These are phyloP conservation scores for Infundibulicybe gibba DNA, from an alignment of 768 basidiomycete species.

Conservation along the genomic window DNA sequence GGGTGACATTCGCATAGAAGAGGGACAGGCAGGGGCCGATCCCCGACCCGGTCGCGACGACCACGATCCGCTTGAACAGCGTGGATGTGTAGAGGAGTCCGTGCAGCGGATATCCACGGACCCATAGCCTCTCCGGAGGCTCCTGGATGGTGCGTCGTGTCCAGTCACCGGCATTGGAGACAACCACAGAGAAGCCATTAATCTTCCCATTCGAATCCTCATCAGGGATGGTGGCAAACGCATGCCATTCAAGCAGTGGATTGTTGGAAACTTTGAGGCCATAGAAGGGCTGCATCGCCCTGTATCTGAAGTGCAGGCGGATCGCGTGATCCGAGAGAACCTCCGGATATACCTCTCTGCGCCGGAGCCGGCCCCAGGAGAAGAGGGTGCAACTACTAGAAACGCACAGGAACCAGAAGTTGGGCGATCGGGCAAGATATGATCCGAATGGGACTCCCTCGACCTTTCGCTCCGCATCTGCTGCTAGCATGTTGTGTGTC, in stretches of 20 bases:
- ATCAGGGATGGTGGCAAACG: slow-evolving; percentile 24
- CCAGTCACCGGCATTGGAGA: slow-evolving; percentile 58
- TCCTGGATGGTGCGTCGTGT: slow-evolving; percentile 42
- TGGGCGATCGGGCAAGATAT: slow-evolving; percentile 39
- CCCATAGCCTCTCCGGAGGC: too few relatives aligned
- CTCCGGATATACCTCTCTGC: slow-evolving; percentile 43
- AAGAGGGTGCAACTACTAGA: slow-evolving; percentile 38
- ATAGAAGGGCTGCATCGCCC: slow-evolving; percentile 29
- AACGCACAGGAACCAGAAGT: slow-evolving; percentile 44
- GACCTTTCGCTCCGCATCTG: too few relatives aligned
- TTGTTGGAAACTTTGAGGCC: slow-evolving; percentile 27
- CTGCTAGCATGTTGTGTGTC: too few relatives aligned
- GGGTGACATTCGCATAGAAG: too few relatives aligned
- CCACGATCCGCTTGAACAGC: too few relatives aligned
- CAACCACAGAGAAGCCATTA: slow-evolving; percentile 46
- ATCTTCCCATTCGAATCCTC: slow-evolving; percentile 24
- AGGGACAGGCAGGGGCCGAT: too few relatives aligned
- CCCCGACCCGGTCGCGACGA: too few relatives aligned
- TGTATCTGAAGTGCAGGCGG: slow-evolving; percentile 50
- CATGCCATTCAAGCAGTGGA: slow-evolving; percentile 49
- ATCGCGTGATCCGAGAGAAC: slow-evolving; percentile 50
- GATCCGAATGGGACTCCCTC: slow-evolving; percentile 30
- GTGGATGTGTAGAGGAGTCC: too few relatives aligned
- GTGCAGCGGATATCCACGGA: too few relatives aligned
- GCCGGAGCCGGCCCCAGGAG: slow-evolving; percentile 50